phyloP scores from a whole-genome alignment of 225 moss, liverwort and hornwort species.

The Pleurozium schreberi region DNA sequence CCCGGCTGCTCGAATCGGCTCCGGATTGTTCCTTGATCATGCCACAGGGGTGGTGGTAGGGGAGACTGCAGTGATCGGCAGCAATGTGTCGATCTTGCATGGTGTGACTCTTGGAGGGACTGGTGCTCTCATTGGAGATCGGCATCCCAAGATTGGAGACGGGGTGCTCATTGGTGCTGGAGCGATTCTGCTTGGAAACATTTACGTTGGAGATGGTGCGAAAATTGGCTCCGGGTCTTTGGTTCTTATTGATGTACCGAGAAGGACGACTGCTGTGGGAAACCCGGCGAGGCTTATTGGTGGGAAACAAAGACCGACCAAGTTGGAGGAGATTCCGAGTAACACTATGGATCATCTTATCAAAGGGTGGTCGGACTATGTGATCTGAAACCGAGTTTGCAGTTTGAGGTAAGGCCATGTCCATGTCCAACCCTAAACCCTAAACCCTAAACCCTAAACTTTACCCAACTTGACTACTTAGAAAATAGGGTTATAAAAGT shows the following conservation, averaged over 20 bases:
- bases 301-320: slow-evolving; percentile 12
- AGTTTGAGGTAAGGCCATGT: background rate
- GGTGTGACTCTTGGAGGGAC: slow-evolving; percentile 26
- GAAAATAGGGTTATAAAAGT: background rate
- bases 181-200: slow-evolving; percentile 29
- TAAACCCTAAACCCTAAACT: too few species aligned
- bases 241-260: slow-evolving; percentile 27
- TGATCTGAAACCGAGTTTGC: slow-evolving; percentile 1
- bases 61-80: slow-evolving; percentile 19
- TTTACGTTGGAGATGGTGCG: slow-evolving; percentile 19
- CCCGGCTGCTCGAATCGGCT: slow-evolving; percentile 32
- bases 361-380: slow-evolving; percentile 41
- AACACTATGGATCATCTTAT: slow-evolving; percentile 17
- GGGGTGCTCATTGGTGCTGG: slow-evolving; percentile 36
- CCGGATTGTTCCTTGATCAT: slow-evolving; percentile 26
- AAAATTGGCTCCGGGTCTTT: slow-evolving; percentile 37
- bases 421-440: too few species aligned
- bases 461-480: background rate
- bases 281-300: slow-evolving; percentile 38
- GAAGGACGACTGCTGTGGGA: slow-evolving; percentile 25
- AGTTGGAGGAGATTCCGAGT: slow-evolving; percentile 36
- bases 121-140: slow-evolving; percentile 1
- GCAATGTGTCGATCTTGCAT: slow-evolving; percentile 42
- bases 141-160: slow-evolving; percentile 38
- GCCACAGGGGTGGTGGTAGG: slow-evolving; percentile 35